A percentile compares a stretch with the other conserved stretches of the same genome.
Evolutionary conservation across 2,329 filamentous ascomycete species (phyloP).

Genomic region (Xylaria sp.): DNA sequence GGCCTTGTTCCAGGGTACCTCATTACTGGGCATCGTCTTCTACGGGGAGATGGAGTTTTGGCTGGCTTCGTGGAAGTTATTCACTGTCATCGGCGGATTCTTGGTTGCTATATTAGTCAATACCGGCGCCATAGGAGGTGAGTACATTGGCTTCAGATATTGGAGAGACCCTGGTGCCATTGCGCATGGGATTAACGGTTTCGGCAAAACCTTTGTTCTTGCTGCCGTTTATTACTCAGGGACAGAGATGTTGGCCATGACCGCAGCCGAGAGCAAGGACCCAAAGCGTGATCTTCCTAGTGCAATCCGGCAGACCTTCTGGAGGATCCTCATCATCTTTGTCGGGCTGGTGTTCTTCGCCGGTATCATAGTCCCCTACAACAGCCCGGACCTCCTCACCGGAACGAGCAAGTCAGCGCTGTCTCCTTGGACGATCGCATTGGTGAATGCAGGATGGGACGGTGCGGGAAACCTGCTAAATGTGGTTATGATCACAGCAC

Average conservation of each 20-base stretch:
- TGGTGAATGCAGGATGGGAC: slow-evolving; percentile 47
- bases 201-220: slow-evolving; percentile 52
- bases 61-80: slow-evolving; percentile 51
- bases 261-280: slow-evolving; percentile 50
- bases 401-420: slow-evolving; percentile 47
- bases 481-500: slow-evolving; percentile 52
- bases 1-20: slow-evolving; percentile 56
- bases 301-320: slow-evolving; percentile 50
- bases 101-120: slow-evolving; percentile 52
- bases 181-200: slow-evolving; percentile 51
- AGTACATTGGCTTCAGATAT: slow-evolving; percentile 52
- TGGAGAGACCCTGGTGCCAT: slow-evolving; percentile 52
- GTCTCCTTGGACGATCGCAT: slow-evolving; percentile 50
- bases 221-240: slow-evolving; percentile 53
- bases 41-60: slow-evolving; percentile 51
- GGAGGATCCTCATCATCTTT: slow-evolving; percentile 50
- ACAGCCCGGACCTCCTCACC: slow-evolving; percentile 51
- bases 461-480: slow-evolving; percentile 50
- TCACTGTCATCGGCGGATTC: slow-evolving; percentile 50
- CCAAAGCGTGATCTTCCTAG: slow-evolving; percentile 48
- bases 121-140: slow-evolving; percentile 51
- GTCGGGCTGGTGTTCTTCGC: slow-evolving; percentile 50
- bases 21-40: slow-evolving; percentile 50
- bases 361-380: slow-evolving; percentile 51
- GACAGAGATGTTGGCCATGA: slow-evolving; percentile 53